phyloP scores from a whole-genome alignment of 345 rosid species.

The Sisymbrium altissimum region DNA sequence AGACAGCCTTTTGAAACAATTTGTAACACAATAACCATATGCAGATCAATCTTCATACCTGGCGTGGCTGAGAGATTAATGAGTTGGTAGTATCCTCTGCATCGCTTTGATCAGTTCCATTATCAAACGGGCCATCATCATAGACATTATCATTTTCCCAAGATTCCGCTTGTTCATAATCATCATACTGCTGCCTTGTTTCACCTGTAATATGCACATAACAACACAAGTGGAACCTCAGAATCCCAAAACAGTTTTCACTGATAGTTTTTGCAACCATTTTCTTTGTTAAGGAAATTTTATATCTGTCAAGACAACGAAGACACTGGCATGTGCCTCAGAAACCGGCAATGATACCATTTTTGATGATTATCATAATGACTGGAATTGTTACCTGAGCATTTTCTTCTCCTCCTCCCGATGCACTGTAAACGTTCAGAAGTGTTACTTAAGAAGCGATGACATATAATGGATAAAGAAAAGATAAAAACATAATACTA shows the following conservation, averaged over 20 bases:
- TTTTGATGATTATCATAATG: background rate
- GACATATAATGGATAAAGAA: slow-evolving; percentile 5
- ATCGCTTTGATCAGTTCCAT: slow-evolving; percentile 59
- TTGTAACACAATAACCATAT: background rate
- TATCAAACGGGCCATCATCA: slow-evolving; percentile 54
- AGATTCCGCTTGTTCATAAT: slow-evolving; percentile 49
- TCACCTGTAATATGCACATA: slow-evolving; percentile 48
- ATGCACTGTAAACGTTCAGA: slow-evolving; percentile 59
- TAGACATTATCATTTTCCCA: slow-evolving; percentile 56
- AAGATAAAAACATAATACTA: background rate
- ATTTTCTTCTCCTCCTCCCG: slow-evolving; percentile 61
- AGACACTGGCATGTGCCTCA: slow-evolving; percentile 7
- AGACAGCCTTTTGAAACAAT: slow-evolving; percentile 4
- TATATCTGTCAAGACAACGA: slow-evolving; percentile 1
- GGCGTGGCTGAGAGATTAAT: slow-evolving; percentile 90
- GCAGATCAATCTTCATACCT: slow-evolving; percentile 45
- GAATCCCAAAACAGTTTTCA: background rate
- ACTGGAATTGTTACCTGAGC: slow-evolving; percentile 48
- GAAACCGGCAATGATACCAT: background rate
- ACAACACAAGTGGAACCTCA: background rate
- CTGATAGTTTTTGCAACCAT: background rate
- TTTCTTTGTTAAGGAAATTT: background rate
- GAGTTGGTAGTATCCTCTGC: slow-evolving; percentile 44
- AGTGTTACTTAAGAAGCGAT: slow-evolving; percentile 27
- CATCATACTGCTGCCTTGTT: slow-evolving; percentile 43